phyloP scores from a whole-genome alignment of 495 filamentous ascomycete genomes.

The Penicillium ucsense region DNA sequence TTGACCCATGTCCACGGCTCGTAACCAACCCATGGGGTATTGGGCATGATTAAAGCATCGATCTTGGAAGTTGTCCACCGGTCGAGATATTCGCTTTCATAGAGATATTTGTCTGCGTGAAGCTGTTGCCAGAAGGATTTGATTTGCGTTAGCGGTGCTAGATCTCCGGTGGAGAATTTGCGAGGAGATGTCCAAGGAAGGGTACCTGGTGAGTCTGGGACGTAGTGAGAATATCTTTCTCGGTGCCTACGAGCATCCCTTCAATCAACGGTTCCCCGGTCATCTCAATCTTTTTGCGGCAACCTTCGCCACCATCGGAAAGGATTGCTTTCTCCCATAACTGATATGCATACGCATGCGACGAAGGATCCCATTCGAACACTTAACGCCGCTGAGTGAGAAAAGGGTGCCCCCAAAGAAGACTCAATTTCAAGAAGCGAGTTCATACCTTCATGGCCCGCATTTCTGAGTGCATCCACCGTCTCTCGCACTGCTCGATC shows the following conservation, averaged over 20 bases:
- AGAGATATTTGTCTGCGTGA: conserved; percentile 24
- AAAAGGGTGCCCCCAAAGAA: not conserved
- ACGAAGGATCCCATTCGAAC: conserved; percentile 32
- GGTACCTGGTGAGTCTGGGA: conserved; percentile 18
- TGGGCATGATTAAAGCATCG: conserved; percentile 59
- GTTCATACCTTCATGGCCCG: conserved; percentile 33
- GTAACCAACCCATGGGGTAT: conserved; percentile 44
- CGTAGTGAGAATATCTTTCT: conserved; percentile 20
- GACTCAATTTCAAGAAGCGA: too few species aligned
- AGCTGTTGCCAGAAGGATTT: conserved; percentile 8
- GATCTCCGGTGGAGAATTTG: not conserved
- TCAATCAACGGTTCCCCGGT: conserved; percentile 51
- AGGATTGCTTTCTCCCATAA: conserved; percentile 44
- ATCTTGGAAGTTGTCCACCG: conserved; percentile 48
- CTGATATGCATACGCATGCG: conserved; percentile 20
- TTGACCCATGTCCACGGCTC: conserved; percentile 38
- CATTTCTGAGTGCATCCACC: conserved; percentile 29
- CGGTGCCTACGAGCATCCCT: conserved; percentile 33
- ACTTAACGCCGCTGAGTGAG: conserved; percentile 16
- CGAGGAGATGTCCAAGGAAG: not conserved
- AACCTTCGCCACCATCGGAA: conserved; percentile 50
- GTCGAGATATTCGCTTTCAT: conserved; percentile 25
- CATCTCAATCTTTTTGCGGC: conserved; percentile 33
- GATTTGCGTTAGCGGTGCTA: not conserved
- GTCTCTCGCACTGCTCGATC: conserved; percentile 32